Base-by-base conservation (phyloP, 176 grass and related monocot species). In the Aegilops tauschii region DNA sequence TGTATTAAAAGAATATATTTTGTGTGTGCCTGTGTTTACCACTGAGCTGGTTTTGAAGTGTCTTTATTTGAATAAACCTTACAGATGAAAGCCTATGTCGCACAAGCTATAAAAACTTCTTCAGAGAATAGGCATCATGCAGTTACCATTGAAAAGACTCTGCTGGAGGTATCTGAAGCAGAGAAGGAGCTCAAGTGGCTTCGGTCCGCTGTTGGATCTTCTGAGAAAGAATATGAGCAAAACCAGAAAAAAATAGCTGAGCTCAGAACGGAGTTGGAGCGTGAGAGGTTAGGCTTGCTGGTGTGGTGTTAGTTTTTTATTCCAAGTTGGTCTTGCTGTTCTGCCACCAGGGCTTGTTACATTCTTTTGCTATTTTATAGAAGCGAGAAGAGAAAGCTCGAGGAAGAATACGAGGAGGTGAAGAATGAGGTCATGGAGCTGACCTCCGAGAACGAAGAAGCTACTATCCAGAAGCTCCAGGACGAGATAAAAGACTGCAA, bases 401-500 rank as follows among this genome's bases (percentile, higher is more conserved):
- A 95, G 65, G 93, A 98, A 88, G 93, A 92, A 87, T 88, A 91
- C 29, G 84, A 85, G 65, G 96, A 98, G 71, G 96, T 98, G 70
- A 94, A 92, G 92, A 88, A 74, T 83, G 93, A 98, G 94, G 92
- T 98, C 65, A 85, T 70, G 74, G 90, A 98, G 77, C 87, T 98
- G 75, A 98, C 90, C 28, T 88, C 84, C 40, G 93, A 98, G 76
- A 92, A 80, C 58, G 96, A 95, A 89, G 96, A 95, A 52, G 77
- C 82, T 79, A 92, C 93, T 67, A 91, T 98, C 69, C 88, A 94
- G 78, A 98, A 94, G 50, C 93, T 98, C 69, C 88, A 98, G 62
- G 96, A 98, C 80, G 96, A 98, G 86, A 94, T 95, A 70, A 92
- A 95, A 77, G 96, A 98, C 49, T 98, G 92, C 91, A 98, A 98